phyloP scores from a whole-genome alignment of 208 protist species.

The Naegleria gruberi region DNA sequence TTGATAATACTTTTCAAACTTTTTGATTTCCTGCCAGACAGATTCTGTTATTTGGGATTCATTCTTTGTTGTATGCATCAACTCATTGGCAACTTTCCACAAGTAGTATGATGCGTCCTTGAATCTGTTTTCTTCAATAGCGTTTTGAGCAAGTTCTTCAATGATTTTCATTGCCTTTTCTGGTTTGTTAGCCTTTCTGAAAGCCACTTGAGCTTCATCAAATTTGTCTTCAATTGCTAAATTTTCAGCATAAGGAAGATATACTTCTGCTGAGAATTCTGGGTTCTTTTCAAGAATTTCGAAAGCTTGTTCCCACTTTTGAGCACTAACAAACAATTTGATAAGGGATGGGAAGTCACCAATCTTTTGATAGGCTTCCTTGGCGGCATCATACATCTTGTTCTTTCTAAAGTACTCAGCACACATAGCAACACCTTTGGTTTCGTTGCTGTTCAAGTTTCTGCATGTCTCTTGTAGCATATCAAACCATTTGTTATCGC shows the following conservation, averaged over 20 bases:
- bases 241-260: constrained; percentile 91
- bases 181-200: constrained; percentile 71
- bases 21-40: constrained; percentile 48
- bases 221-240: constrained; percentile 85
- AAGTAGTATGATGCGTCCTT: constrained; percentile 79
- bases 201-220: constrained; percentile 72
- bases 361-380: constrained; percentile 77
- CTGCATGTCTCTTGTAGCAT: constrained; percentile 72
- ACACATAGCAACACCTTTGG: constrained; percentile 65
- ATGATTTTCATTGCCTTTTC: constrained; percentile 76
- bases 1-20: constrained; percentile 63
- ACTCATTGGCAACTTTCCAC: constrained; percentile 65
- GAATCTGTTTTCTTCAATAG: constrained; percentile 76
- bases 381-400: constrained; percentile 59
- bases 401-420: constrained; percentile 70
- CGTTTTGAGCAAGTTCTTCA: constrained; percentile 78
- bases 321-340: constrained; percentile 66
- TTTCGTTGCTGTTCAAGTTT: constrained; percentile 59
- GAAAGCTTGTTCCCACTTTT: constrained; percentile 81
- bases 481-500: constrained; percentile 64
- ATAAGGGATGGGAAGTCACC: constrained; percentile 72
- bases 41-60: constrained; percentile 11
- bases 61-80: not conserved
- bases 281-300: constrained; percentile 64
- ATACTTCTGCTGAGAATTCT: constrained; percentile 72